These are phyloP conservation scores for Malus domestica DNA, from an alignment of 306 rosid species.

Conservation along the genomic window ASM211411v1 NC_041791.1:13353501-13354000, in stretches of 20 bases:
- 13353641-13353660: conserved; percentile 44
- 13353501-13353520: conserved; percentile 29
- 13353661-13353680: conserved; percentile 42
- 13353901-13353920: conserved; percentile 23
- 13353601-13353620: conserved; percentile 45
- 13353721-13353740: conserved; percentile 31
- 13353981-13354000: conserved; percentile 48
- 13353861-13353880: conserved; percentile 48
- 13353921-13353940: conserved; percentile 26
- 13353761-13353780: conserved; percentile 33
- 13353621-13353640: conserved; percentile 29
- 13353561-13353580: conserved; percentile 35
- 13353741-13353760: conserved; percentile 52
- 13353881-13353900: conserved; percentile 42
- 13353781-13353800: conserved; percentile 50
- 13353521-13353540: conserved; percentile 36
- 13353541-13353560: conserved; percentile 25
- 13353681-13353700: conserved; percentile 48
- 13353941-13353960: conserved; percentile 31
- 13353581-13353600: conserved; percentile 41
- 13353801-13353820: conserved; percentile 47
- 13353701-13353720: conserved; percentile 34
- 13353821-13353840: conserved; percentile 22
- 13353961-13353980: conserved; percentile 29
- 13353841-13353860: conserved; percentile 32